Evolutionary conservation across 2,329 filamentous ascomycete genomes (phyloP).

Genomic region (Colletotrichum euphorbiae): DNA sequence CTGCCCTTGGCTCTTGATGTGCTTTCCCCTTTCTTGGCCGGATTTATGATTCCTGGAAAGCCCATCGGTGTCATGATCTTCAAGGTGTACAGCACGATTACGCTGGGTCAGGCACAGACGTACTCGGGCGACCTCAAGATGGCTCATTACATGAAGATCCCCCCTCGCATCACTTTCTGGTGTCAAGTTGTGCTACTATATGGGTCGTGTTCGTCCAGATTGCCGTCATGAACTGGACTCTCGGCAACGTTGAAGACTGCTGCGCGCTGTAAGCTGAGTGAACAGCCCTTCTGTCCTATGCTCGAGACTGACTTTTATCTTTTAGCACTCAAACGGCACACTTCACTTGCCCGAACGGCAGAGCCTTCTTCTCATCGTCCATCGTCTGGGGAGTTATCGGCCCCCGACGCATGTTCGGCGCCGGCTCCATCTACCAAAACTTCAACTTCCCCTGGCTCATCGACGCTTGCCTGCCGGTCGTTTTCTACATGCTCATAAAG

Average conservation of each 20-base stretch:
- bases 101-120: conserved; percentile 44
- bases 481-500: conserved; percentile 56
- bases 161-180: conserved; percentile 69
- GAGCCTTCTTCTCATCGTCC: conserved; percentile 62
- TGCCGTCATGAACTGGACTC: conserved; percentile 48
- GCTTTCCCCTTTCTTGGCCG: conserved; percentile 59
- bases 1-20: conserved; percentile 52
- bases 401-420: conserved; percentile 65
- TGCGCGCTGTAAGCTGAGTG: conserved; percentile 44
- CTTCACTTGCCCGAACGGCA: conserved; percentile 56
- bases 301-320: conserved; percentile 41
- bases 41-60: conserved; percentile 63
- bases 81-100: conserved; percentile 49
- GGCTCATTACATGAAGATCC: conserved; percentile 65
- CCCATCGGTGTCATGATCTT: conserved; percentile 52
- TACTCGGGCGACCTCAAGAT: conserved; percentile 61
- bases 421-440: conserved; percentile 47
- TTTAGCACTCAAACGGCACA: conserved; percentile 54
- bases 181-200: conserved; percentile 70
- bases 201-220: conserved; percentile 57
- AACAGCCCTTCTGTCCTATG: no score
- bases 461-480: conserved; percentile 60
- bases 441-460: conserved; percentile 49
- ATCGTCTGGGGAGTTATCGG: conserved; percentile 70
- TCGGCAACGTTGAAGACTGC: conserved; percentile 59